These are phyloP conservation scores for Cryptomeria japonica DNA, from an alignment of 75 land plant species.

Conservation along the genomic window DNA sequence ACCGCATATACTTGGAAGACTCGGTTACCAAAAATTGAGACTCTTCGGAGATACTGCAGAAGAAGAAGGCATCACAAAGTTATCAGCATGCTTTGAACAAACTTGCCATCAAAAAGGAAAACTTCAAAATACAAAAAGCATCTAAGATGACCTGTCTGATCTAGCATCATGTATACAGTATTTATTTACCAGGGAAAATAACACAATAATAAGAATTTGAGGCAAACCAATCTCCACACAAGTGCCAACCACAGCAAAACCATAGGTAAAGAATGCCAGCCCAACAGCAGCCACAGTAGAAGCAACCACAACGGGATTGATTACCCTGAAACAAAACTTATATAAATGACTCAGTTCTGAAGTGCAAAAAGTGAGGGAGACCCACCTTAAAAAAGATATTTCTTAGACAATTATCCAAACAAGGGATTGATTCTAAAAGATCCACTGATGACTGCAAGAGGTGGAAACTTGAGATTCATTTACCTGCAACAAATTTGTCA, in stretches of 20 bases:
- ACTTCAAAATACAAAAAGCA: background rate
- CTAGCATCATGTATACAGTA: background rate
- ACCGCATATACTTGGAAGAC: conserved; percentile 95
- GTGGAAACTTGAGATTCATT: background rate
- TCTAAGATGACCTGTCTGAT: background rate
- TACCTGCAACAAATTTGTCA: background rate
- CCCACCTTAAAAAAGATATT: background rate
- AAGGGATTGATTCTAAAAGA: background rate
- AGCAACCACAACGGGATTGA: conserved; percentile 59
- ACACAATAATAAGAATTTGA: conserved; percentile 33
- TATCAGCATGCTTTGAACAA: conserved; percentile 2
- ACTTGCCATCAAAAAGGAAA: background rate
- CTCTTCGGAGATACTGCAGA: conserved; percentile 71
- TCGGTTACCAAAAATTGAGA: conserved; percentile 73
- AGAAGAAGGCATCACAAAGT: background rate
- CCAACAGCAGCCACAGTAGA: conserved; percentile 61
- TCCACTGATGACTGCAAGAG: background rate
- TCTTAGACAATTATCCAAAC: background rate
- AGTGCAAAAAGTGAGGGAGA: background rate
- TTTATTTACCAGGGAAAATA: conserved; percentile 50
- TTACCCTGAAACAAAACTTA: conserved; percentile 30
- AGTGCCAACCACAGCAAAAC: conserved; percentile 52
- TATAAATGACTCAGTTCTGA: conserved; percentile 5
- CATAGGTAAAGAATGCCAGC: conserved; percentile 49
- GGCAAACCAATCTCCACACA: conserved; percentile 63